phyloP scores from a whole-genome alignment of 441 rosid species.

The Rhodomyrtus psidioides region DNA sequence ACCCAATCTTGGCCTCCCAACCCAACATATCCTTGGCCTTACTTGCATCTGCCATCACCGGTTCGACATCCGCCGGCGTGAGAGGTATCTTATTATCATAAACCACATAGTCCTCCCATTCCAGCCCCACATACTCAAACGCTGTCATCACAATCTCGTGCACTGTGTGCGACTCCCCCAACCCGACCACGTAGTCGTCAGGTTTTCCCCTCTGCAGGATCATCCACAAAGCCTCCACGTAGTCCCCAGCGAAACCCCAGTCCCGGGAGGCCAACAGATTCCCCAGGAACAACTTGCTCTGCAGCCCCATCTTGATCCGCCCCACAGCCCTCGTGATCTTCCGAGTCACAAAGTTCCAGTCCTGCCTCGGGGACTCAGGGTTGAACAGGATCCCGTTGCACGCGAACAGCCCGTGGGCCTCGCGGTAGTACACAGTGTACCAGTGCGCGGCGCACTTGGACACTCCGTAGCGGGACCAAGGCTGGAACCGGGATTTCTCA shows the following conservation, averaged over 20 bases:
- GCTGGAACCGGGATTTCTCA: constrained; percentile 45
- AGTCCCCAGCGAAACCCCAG: constrained; percentile 92
- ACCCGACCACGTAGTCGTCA: constrained; percentile 86
- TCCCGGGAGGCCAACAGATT: constrained; percentile 78
- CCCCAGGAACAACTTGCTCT: constrained; percentile 70
- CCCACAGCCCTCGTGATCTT: constrained; percentile 76
- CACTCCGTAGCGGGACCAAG: constrained; percentile 68
- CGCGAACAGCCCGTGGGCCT: constrained; percentile 64
- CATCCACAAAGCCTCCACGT: constrained; percentile 92
- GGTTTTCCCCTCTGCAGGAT: constrained; percentile 91
- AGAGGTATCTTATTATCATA: constrained; percentile 65
- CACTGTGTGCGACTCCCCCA: constrained; percentile 86
- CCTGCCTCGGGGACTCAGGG: constrained; percentile 74
- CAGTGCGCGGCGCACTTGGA: constrained; percentile 62
- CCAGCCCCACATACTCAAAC: constrained; percentile 67
- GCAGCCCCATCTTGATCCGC: constrained; percentile 68
- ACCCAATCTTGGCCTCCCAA: constrained; percentile 79
- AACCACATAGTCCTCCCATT: constrained; percentile 78
- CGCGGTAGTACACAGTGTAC: constrained; percentile 80
- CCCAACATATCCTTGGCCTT: constrained; percentile 60
- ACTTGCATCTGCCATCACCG: constrained; percentile 63
- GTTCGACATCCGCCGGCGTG: constrained; percentile 77
- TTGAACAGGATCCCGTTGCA: constrained; percentile 79
- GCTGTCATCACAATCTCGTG: constrained; percentile 78
- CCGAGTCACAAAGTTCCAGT: constrained; percentile 74